Conservation (phyloP, 202 grass and related monocot genomes). For the Digitaria exilis region DNA sequence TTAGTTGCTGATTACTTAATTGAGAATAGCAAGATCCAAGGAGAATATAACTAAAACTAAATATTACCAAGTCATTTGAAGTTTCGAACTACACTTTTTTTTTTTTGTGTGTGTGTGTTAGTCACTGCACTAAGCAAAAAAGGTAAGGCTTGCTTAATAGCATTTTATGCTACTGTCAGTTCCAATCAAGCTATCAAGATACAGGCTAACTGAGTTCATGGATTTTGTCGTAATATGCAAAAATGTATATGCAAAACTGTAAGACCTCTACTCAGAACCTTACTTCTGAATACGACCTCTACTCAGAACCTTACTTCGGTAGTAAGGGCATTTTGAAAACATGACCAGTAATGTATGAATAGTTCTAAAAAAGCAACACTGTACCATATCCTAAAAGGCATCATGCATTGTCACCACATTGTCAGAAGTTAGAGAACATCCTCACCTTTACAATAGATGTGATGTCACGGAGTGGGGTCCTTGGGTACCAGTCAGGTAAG, state of each 20-base stretch:
- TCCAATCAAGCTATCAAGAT: neutral
- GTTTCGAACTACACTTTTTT: neutral
- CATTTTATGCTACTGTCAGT: neutral
- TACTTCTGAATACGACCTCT: neutral
- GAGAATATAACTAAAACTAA: neutral
- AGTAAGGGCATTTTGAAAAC: neutral
- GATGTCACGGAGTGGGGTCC: conserved; percentile 77
- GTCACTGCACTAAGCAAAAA: neutral
- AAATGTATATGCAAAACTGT: too few relatives aligned
- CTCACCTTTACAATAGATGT: conserved; percentile 60
- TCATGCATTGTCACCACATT: neutral
- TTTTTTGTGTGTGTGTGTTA: neutral
- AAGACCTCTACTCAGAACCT: too few relatives aligned
- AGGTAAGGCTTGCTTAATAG: neutral
- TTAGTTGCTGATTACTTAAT: neutral
- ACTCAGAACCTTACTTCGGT: too few relatives aligned
- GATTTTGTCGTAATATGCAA: neutral
- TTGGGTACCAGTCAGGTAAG: conserved; percentile 79
- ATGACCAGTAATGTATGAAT: neutral
- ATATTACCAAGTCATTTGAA: neutral
- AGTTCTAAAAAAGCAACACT: neutral
- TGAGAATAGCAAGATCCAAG: neutral
- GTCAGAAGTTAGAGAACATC: neutral
- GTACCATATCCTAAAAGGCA: neutral
- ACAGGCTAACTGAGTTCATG: neutral